Evolutionary conservation across 2,329 filamentous ascomycete species (phyloP).

Genomic region (Mollisiaceae sp.): DNA sequence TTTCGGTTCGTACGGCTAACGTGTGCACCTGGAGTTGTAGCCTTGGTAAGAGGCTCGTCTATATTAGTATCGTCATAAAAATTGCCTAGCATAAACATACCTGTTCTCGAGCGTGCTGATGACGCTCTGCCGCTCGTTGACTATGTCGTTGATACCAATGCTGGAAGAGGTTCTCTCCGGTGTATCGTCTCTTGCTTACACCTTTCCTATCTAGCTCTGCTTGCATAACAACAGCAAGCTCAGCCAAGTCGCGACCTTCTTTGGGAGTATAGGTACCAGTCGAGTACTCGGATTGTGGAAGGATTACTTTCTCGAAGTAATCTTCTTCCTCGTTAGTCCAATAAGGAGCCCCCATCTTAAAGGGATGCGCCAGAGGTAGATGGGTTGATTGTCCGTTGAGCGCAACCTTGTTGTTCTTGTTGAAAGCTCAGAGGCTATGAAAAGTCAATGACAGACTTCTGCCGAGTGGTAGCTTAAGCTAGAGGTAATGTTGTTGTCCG

Average conservation of each 20-base stretch:
- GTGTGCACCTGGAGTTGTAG: background rate
- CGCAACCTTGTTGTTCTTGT: background rate
- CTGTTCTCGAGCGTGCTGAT: constrained; percentile 3
- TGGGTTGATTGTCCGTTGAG: background rate
- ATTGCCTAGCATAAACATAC: background rate
- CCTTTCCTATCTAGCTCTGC: background rate
- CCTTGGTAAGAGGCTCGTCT: background rate
- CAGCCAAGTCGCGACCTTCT: background rate
- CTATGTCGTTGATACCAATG: constrained; percentile 18
- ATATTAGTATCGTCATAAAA: background rate
- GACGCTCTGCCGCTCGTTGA: background rate
- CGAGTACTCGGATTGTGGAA: constrained; percentile 13
- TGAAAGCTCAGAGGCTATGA: background rate
- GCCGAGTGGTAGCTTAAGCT: background rate
- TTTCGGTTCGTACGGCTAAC: background rate
- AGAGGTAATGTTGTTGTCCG: background rate
- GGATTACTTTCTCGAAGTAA: constrained; percentile 9
- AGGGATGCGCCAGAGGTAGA: background rate
- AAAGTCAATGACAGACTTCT: background rate
- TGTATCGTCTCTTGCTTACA: constrained; percentile 1
- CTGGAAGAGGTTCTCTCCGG: constrained; percentile 13
- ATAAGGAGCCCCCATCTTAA: constrained; percentile 8
- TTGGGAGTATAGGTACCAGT: constrained; percentile 1
- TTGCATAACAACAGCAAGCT: constrained; percentile 20
- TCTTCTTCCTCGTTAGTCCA: constrained; percentile 15